Percentiles rank a stretch among this genome's conserved stretches.
phyloP scores from a whole-genome alignment of 805 yeast species.

The Wickerhamiella azymoides region DNA sequence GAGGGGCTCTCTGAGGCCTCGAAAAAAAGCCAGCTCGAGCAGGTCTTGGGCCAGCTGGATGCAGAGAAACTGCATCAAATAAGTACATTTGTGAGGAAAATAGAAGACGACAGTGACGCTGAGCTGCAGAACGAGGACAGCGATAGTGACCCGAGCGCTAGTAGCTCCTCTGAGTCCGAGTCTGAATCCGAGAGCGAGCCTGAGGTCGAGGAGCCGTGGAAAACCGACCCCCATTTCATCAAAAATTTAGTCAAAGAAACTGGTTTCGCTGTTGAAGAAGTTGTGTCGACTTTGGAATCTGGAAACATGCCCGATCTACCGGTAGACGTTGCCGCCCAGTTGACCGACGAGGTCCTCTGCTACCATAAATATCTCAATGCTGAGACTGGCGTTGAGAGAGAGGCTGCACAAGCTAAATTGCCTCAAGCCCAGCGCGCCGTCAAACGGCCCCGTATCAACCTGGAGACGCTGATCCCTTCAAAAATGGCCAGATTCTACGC shows the following conservation, averaged over 20 bases:
- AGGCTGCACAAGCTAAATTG: slow-evolving; percentile 23
- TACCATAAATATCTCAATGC: slow-evolving; percentile 35
- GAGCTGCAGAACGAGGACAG: slow-evolving; percentile 30
- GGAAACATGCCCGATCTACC: slow-evolving; percentile 2
- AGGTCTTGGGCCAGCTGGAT: slow-evolving; percentile 33
- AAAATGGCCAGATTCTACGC: slow-evolving; percentile 62
- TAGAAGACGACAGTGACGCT: slow-evolving; percentile 28
- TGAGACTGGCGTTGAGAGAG: slow-evolving; percentile 27
- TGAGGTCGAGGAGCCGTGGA: slow-evolving; percentile 12
- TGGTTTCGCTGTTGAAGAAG: slow-evolving; percentile 8
- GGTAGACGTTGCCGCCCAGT: slow-evolving; percentile 29
- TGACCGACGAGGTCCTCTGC: slow-evolving; percentile 33
- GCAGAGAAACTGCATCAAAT: slow-evolving; percentile 36
- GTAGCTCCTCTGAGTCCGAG: slow-evolving; percentile 17
- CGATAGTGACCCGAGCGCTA: slow-evolving; percentile 22
- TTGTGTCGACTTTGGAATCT: slow-evolving; percentile 2
- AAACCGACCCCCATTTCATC: slow-evolving; percentile 10
- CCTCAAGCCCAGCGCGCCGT: slow-evolving; percentile 10
- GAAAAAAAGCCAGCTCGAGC: slow-evolving; percentile 39
- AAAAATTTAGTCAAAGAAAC: slow-evolving; percentile 5
- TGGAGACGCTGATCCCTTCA: slow-evolving; percentile 52
- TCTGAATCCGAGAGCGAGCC: slow-evolving; percentile 10
- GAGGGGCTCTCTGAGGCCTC: slow-evolving; percentile 31
- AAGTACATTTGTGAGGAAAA: slow-evolving; percentile 30
- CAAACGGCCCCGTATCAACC: slow-evolving; percentile 28